These are phyloP conservation scores for Rasamsonia emersonii DNA, from an alignment of 2,329 filamentous ascomycete genomes.

Conservation along the genomic window DNA sequence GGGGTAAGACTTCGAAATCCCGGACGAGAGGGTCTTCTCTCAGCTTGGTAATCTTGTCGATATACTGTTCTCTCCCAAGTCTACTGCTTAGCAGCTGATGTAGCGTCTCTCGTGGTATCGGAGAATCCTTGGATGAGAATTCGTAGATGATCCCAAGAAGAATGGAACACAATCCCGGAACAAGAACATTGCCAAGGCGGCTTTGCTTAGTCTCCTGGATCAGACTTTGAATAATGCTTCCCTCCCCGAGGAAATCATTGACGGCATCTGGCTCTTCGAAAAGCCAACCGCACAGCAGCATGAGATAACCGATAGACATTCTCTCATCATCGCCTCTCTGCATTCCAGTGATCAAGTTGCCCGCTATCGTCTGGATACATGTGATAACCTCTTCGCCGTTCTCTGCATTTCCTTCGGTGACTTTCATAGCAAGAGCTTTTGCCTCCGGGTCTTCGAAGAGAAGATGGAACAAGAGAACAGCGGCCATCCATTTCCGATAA, in stretches of 20 bases:
- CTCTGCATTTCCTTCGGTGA: constrained; percentile 81
- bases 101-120: constrained; percentile 70
- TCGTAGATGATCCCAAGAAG: constrained; percentile 87
- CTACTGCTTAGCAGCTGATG: constrained; percentile 68
- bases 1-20: constrained; percentile 80
- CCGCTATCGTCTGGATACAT: constrained; percentile 78
- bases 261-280: constrained; percentile 88
- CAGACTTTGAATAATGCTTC: constrained; percentile 81
- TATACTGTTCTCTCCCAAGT: constrained; percentile 78
- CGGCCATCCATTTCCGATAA: constrained; percentile 83
- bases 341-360: constrained; percentile 74
- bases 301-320: constrained; percentile 75
- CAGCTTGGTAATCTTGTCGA: constrained; percentile 69
- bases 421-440: constrained; percentile 68
- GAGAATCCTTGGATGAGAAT: constrained; percentile 95
- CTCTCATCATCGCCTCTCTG: constrained; percentile 69
- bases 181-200: constrained; percentile 52
- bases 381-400: constrained; percentile 92
- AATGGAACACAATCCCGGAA: constrained; percentile 75
- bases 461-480: constrained; percentile 77
- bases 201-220: constrained; percentile 64
- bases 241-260: constrained; percentile 86
- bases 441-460: constrained; percentile 70
- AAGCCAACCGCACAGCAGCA: constrained; percentile 80
- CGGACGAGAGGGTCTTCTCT: constrained; percentile 70